Base-by-base conservation (phyloP, 768 basidiomycete species). In the Leccinum variicolor region DNA sequence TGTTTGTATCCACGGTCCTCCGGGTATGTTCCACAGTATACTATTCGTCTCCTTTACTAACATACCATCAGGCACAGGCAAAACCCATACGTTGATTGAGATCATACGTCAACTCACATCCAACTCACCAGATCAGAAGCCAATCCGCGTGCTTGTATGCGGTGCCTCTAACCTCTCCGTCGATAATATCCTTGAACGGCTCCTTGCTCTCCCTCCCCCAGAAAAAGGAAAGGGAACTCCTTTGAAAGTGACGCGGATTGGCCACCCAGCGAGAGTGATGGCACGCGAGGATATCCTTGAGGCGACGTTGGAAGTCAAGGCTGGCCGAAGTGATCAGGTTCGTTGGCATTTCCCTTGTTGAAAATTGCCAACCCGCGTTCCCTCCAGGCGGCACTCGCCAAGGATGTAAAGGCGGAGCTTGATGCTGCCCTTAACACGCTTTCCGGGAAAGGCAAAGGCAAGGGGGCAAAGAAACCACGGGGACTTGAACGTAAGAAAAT, bases 1-100 rank as follows among this genome's bases (percentile, higher is more conserved):
- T 0, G 92, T 92, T 1, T 92, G 93, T 64, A 94, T 99, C 25
- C 95, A 98, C 66, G 97, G 97, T 0, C 97, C 97, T n/a, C 97
- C 97, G 59, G 96, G 96, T 83, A 67, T 6, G 33, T 29, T 31
- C 9, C 19, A 14, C 50, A 8, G 1, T 14, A 4, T 19, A 39
- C 25, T 33, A 10, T 3, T 3, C 10, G 13, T n/a, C 8, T 5
- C 19, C 28, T 41, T 46, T 11, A 33, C 34, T 7, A 36, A 61
- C 25, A 9, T 21, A 11, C 50, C 10, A 52, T 43, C 53, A 86
- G 87, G 91, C 57, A 96, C 94, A 3, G 96, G 96, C 7, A 98
- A 98, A 77, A 99, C 96, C 0, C 91, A 94, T 63, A 97, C 96
- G 0, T 79, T 99, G 17, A 89, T 98, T 33, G 96, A 99, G 71